Evolutionary conservation across 2,329 filamentous ascomycete species (phyloP), one percentile per base, ranked within the genome.

Genomic region (Lasiodiplodia sp.): DNA sequence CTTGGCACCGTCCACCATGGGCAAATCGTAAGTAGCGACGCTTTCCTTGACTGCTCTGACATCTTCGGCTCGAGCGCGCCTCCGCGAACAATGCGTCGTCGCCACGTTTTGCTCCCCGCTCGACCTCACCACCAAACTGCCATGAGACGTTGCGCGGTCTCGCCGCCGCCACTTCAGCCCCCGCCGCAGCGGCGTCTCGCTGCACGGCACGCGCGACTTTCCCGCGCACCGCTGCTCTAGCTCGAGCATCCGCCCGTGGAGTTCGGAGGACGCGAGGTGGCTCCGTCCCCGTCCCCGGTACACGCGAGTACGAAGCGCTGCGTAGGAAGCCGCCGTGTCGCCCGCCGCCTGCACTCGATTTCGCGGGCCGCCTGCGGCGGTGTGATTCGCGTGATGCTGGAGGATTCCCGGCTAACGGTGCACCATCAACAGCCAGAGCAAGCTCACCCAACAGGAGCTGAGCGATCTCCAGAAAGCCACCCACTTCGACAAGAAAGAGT

Each of bases 401-500:
- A 75, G 71, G 72, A 73, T 34, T 62, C 76, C 62, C 72, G 69
- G 76, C 79, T 80, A 74, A 80, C 74, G 62, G 70, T 79, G 69
- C 71, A 62, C 70, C 72, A 71, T 70, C 72, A 28, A 75, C 79
- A 99, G 96, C 84, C 96, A 98, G 87, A 98, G 95, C 76, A 99
- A 98, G 86, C 91, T 99, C 80, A 97, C 94, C 69, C 93, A 96
- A 80, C 92, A 97, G 82, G 94, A 99, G 87, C 92, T 99, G 78
- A 89, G 88, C 73, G 96, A 99, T 83, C 90, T 99, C 74, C 94
- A 98, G 81, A 96, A 93, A 85, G 94, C 94, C 70, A 99, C 96
- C 72, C 94, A 98, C 83, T 99, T 99, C 79, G 96, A 99, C 83
- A 97, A 97, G 90, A 98, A 98, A 86, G 96, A 99, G 83, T 83